phyloP scores from a whole-genome alignment of 208 protist species.

The Naegleria gruberi region DNA sequence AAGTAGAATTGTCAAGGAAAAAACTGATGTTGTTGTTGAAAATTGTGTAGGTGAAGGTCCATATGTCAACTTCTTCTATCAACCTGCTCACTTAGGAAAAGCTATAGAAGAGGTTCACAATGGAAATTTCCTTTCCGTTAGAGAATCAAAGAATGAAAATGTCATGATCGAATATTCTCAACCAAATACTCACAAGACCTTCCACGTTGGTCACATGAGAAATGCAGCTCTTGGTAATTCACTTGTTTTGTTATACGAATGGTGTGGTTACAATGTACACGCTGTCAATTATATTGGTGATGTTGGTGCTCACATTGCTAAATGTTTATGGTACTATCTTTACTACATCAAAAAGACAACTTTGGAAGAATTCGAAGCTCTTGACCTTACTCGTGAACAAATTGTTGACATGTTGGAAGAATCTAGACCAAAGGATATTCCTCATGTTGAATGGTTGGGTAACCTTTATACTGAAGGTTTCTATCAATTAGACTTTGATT shows the following conservation, averaged over 20 bases:
- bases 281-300: constrained; percentile 96
- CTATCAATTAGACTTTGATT: constrained; percentile 24
- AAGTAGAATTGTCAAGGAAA: too few species aligned
- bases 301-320: constrained; percentile 84
- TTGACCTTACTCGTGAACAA: background rate
- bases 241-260: constrained; percentile 82
- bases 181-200: constrained; percentile 97
- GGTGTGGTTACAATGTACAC: constrained; percentile 76
- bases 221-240: constrained; percentile 96
- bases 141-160: background rate
- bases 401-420: background rate
- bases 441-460: constrained; percentile 28
- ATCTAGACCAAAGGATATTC: background rate
- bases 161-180: constrained; percentile 94
- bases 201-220: constrained; percentile 95
- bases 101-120: background rate
- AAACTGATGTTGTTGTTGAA: background rate
- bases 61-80: constrained; percentile 3
- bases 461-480: constrained; percentile 23
- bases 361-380: constrained; percentile 14
- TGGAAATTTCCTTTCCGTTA: background rate
- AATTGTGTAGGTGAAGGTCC: background rate
- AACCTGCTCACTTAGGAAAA: background rate
- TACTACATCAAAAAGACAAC: constrained; percentile 26
- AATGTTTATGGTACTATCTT: constrained; percentile 36